These are phyloP conservation scores for Aspergillus baeticus DNA, from an alignment of 495 filamentous ascomycete genomes.

Conservation along the genomic window DNA sequence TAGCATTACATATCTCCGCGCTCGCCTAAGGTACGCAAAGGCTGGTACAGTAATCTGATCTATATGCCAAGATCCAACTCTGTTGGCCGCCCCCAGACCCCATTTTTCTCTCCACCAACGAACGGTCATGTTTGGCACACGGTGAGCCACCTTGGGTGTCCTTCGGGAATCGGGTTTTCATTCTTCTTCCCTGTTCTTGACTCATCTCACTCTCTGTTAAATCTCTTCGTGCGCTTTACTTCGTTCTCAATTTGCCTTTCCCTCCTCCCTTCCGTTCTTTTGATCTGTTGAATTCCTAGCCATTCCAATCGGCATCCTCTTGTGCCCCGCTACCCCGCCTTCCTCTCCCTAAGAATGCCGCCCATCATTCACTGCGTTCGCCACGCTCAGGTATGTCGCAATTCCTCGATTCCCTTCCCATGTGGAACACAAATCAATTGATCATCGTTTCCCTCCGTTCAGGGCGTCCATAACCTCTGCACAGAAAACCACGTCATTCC, in stretches of 20 bases:
- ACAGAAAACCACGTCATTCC: constrained; percentile 67
- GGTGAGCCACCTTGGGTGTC: background rate
- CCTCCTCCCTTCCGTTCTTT: background rate
- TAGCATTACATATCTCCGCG: background rate
- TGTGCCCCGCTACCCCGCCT: constrained; percentile 14
- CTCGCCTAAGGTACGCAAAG: too few relatives aligned
- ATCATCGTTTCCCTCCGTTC: constrained; percentile 12
- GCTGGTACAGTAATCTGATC: too few relatives aligned
- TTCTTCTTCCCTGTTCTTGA: background rate
- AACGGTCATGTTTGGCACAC: constrained; percentile 15
- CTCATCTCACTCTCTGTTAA: constrained; percentile 6
- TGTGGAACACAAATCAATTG: background rate
- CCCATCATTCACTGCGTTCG: constrained; percentile 53
- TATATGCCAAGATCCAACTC: background rate
- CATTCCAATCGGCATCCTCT: background rate
- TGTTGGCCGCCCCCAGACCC: background rate
- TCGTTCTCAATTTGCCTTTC: background rate
- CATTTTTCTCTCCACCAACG: constrained; percentile 13
- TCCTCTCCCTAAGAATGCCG: constrained; percentile 20
- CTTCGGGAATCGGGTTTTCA: background rate
- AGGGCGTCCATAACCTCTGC: constrained; percentile 83
- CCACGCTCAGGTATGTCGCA: constrained; percentile 49
- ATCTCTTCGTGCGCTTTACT: background rate
- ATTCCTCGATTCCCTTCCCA: background rate
- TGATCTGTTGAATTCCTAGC: background rate